phyloP scores from a whole-genome alignment of 306 rosid genomes.

The Prunus davidiana region DNA sequence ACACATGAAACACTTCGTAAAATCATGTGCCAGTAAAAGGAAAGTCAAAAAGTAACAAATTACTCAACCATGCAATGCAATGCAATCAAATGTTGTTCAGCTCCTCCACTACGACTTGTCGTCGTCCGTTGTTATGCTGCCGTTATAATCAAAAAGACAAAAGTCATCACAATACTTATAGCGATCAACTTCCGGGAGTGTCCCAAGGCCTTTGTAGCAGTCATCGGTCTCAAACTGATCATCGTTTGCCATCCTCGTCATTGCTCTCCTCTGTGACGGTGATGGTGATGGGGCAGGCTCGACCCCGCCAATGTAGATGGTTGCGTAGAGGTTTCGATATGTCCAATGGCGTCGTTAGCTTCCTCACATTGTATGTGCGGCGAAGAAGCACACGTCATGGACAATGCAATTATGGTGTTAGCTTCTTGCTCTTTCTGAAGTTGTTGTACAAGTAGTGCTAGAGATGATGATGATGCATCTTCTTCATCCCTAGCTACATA shows the following conservation, averaged over 20 bases:
- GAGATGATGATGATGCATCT: background rate
- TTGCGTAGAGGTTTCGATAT: background rate
- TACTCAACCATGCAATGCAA: background rate
- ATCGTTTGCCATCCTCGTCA: background rate
- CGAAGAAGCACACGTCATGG: conserved; percentile 11
- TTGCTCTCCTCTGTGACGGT: background rate
- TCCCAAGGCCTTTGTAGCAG: conserved; percentile 21
- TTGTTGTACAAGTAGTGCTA: conserved; percentile 17
- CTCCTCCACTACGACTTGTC: background rate
- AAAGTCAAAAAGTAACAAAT: background rate
- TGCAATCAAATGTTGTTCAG: background rate
- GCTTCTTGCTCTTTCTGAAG: conserved; percentile 19
- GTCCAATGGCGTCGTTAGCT: background rate
- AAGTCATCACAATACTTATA: background rate
- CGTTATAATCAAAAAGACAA: background rate
- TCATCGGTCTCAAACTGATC: conserved; percentile 7
- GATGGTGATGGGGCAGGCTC: background rate
- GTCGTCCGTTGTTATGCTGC: background rate
- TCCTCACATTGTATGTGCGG: background rate
- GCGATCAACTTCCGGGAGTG: conserved; percentile 14
- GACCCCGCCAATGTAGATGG: background rate
- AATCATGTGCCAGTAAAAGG: background rate
- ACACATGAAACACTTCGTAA: background rate
- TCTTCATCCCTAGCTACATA: conserved; percentile 3
- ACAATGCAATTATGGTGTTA: background rate